Percentiles rank a stretch among this genome's conserved stretches.
Evolutionary conservation across 163 green algal species (phyloP).

Genomic region (Chlorella variabilis): DNA sequence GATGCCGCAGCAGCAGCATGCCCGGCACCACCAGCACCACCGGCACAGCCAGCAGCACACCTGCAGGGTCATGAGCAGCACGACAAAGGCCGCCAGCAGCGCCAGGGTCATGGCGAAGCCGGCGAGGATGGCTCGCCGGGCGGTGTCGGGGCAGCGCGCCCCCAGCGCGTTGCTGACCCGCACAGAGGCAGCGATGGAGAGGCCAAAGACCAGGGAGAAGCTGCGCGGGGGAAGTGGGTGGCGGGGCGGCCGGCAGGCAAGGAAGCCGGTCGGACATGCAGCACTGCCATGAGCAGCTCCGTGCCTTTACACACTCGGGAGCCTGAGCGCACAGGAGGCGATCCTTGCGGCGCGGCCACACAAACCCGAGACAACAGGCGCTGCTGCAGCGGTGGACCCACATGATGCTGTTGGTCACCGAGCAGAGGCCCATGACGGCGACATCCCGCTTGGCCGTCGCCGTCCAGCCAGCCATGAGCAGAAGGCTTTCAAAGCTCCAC

Average conservation of each 20-base stretch:
- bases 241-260: no score
- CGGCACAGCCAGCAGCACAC: no score
- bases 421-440: constrained; percentile 17
- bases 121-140: constrained; percentile 34
- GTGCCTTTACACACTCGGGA: no score
- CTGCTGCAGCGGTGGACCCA: no score
- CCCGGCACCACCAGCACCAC: no score
- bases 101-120: not conserved
- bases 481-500: constrained; percentile 19
- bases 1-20: no score
- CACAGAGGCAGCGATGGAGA: constrained; percentile 40
- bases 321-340: no score
- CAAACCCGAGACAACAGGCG: no score
- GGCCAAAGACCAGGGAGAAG: constrained; percentile 47
- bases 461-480: constrained; percentile 17
- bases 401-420: constrained; percentile 3
- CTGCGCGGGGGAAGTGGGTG: not conserved
- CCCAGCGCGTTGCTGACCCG: constrained; percentile 67
- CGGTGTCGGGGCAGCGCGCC: constrained; percentile 36
- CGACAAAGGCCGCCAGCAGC: not conserved
- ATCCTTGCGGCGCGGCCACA: no score
- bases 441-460: constrained; percentile 4
- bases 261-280: no score
- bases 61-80: not conserved
- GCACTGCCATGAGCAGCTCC: no score